Conservation (phyloP, 2,329 filamentous ascomycete genomes). For the Aspergillus pseudoviridinutans region DNA sequence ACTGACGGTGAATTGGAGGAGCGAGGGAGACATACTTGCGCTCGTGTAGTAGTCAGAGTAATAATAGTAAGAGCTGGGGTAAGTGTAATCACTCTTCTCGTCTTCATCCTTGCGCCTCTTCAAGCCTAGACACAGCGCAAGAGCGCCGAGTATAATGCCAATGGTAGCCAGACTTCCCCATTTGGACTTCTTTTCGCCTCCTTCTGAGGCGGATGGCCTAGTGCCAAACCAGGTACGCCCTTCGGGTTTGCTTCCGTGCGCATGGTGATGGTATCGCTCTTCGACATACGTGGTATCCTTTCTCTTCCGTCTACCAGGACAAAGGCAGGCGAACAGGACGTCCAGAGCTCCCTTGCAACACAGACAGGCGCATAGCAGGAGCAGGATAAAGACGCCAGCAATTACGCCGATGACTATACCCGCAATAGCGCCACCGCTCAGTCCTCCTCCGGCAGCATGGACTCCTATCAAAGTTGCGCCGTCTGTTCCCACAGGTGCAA, state of each 20-base stretch:
- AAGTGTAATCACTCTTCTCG: conserved; percentile 37
- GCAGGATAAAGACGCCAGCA: conserved; percentile 41
- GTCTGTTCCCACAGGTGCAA: conserved; percentile 43
- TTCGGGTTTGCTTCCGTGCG: conserved; percentile 26
- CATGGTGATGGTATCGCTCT: conserved; percentile 35
- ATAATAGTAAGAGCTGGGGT: conserved; percentile 39
- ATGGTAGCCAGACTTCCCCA: conserved; percentile 39
- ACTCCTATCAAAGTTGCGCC: conserved; percentile 36
- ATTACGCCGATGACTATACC: conserved; percentile 50
- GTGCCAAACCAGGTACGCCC: conserved; percentile 41
- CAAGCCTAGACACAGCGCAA: conserved; percentile 45
- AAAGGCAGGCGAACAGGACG: conserved; percentile 40
- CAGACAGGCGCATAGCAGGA: conserved; percentile 43
- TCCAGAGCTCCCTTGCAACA: conserved; percentile 42
- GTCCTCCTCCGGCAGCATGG: conserved; percentile 29
- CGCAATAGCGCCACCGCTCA: conserved; percentile 49
- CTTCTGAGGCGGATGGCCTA: conserved; percentile 29
- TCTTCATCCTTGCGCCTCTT: conserved; percentile 38
- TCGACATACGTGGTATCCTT: conserved; percentile 39
- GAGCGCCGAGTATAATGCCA: conserved; percentile 40
- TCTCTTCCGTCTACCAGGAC: conserved; percentile 33
- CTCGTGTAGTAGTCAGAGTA: conserved; percentile 42
- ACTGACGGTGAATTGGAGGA: background rate
- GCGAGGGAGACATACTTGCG: conserved; percentile 32
- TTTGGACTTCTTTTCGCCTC: conserved; percentile 35